A percentile compares a stretch with the other conserved stretches of the same genome.
These are phyloP conservation scores for Bipolaris cookei DNA, from an alignment of 2,329 filamentous ascomycete species.

Conservation along the genomic window DNA sequence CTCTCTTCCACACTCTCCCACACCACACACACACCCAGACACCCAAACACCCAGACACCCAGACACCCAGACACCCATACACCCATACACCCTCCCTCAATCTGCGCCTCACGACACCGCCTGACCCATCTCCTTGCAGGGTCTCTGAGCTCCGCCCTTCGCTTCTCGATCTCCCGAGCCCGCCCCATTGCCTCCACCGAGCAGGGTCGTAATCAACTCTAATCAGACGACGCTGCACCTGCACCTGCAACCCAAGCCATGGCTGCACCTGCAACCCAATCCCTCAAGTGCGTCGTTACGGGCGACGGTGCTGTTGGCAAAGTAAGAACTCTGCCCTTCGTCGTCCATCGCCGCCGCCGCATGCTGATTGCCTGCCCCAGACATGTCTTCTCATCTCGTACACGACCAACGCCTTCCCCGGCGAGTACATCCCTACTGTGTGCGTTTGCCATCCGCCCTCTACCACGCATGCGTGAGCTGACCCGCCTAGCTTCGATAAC, in stretches of 20 bases:
- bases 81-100: neutral
- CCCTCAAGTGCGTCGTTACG: slow-evolving; percentile 97
- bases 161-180: slow-evolving; percentile 25
- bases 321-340: slow-evolving; percentile 60
- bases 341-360: slow-evolving; percentile 13
- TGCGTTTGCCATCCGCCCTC: slow-evolving; percentile 55
- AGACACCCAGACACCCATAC: no score
- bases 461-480: slow-evolving; percentile 26
- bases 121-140: slow-evolving; percentile 17
- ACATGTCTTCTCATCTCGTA: slow-evolving; percentile 99
- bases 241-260: slow-evolving; percentile 60
- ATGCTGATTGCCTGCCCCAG: slow-evolving; percentile 57
- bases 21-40: no score
- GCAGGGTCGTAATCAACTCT: slow-evolving; percentile 29
- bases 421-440: slow-evolving; percentile 99
- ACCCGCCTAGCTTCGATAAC: slow-evolving; percentile 81
- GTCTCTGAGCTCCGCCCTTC: slow-evolving; percentile 20
- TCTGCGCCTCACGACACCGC: slow-evolving; percentile 12
- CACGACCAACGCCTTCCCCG: slow-evolving; percentile 99
- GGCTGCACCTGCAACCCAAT: slow-evolving; percentile 86
- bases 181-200: slow-evolving; percentile 28
- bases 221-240: slow-evolving; percentile 65
- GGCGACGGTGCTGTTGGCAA: slow-evolving; percentile 99
- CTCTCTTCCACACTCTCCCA: slow-evolving; percentile 3
- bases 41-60: no score